A percentile compares a stretch with the other conserved stretches of the same genome.
These are phyloP conservation scores for Ogataea populi-albae DNA, from an alignment of 805 yeast genomes.

Conservation along the genomic window DNA sequence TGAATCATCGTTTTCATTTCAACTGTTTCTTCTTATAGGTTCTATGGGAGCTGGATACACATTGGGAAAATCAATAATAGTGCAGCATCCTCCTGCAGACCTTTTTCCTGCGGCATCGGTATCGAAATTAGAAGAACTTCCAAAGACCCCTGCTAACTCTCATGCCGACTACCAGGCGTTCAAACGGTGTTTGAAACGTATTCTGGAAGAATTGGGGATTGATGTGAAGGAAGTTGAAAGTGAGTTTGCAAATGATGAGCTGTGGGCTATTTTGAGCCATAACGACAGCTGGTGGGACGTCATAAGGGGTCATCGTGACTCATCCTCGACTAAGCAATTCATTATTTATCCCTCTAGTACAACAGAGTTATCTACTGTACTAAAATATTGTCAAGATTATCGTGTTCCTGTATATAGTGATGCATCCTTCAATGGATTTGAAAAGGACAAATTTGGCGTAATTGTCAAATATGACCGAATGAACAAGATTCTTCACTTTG, in stretches of 20 bases:
- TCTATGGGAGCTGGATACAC: conserved; percentile 36
- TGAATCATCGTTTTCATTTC: conserved; percentile 26
- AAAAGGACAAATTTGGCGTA: conserved; percentile 10
- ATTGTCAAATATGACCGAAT: conserved; percentile 14
- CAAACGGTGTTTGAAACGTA: conserved; percentile 26
- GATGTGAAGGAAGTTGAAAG: conserved; percentile 6
- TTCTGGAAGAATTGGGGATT: conserved; percentile 21
- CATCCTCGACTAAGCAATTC: conserved; percentile 17
- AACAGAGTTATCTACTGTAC: conserved; percentile 20
- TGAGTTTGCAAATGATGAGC: conserved; percentile 19
- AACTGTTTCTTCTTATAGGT: conserved; percentile 27
- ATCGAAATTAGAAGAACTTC: conserved; percentile 21
- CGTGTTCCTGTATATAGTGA: conserved; percentile 26
- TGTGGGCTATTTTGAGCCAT: conserved; percentile 19
- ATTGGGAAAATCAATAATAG: conserved; percentile 25
- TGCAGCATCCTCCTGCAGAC: conserved; percentile 28
- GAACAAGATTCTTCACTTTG: conserved; percentile 7
- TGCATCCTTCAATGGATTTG: conserved; percentile 7
- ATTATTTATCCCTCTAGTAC: conserved; percentile 22
- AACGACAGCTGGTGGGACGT: conserved; percentile 22
- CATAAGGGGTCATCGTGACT: conserved; percentile 20
- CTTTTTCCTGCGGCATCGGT: conserved; percentile 29
- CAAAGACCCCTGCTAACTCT: conserved; percentile 12
- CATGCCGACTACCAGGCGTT: conserved; percentile 26
- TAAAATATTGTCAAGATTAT: conserved; percentile 26